Conservation (phyloP, 345 rosid species). For the Salix exigua region DNA sequence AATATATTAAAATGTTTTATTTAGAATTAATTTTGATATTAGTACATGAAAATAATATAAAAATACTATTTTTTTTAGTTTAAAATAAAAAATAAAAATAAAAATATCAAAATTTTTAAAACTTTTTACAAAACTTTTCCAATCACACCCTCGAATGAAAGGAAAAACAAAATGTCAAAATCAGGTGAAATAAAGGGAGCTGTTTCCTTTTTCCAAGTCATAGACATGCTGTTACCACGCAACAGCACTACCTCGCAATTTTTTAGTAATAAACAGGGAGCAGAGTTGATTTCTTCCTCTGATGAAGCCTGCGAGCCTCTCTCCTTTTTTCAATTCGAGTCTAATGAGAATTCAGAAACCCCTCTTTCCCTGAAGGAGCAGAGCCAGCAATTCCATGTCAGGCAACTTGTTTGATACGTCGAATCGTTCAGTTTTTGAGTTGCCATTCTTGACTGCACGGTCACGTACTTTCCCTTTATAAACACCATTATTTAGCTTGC, state of each 20-base stretch:
- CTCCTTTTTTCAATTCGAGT: background rate
- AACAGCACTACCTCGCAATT: background rate
- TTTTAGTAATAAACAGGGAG: background rate
- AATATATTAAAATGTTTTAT: too few species aligned
- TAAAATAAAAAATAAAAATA: too few species aligned
- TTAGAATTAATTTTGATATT: too few species aligned
- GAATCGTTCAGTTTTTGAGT: background rate
- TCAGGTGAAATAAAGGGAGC: background rate
- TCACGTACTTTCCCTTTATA: background rate
- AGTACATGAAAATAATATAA: too few species aligned
- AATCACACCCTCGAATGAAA: background rate
- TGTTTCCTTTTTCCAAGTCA: background rate
- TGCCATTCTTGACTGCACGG: conserved; percentile 7
- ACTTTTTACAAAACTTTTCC: too few species aligned
- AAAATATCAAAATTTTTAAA: too few species aligned
- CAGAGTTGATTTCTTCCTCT: background rate
- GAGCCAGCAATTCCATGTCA: background rate
- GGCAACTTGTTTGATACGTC: background rate
- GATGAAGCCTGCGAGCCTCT: background rate
- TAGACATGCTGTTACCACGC: background rate
- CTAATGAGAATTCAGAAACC: background rate
- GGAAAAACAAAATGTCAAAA: background rate
- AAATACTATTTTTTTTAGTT: too few species aligned
- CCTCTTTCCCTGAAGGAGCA: conserved; percentile 10
- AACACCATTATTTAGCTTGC: background rate